phyloP scores from a whole-genome alignment of 2,329 filamentous ascomycete genomes.

The Ceratocystis ficicola region DNA sequence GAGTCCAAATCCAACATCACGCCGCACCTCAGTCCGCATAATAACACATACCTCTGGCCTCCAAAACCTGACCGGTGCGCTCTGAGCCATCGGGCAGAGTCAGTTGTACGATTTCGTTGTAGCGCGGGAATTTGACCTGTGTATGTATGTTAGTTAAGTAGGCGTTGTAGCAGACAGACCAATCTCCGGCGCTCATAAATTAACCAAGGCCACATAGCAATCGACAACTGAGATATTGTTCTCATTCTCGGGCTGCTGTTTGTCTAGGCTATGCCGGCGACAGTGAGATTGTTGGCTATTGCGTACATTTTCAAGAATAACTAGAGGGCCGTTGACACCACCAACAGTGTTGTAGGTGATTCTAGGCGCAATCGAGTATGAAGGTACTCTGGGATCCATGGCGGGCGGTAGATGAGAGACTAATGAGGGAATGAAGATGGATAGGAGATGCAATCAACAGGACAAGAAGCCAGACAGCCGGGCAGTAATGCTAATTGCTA shows the following conservation, averaged over 20 bases:
- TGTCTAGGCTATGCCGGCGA: background rate
- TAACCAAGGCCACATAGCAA: background rate
- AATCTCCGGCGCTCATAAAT: too few species aligned
- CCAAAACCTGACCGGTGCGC: constrained; percentile 88
- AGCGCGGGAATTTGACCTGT: constrained; percentile 95
- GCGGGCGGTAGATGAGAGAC: constrained; percentile 3
- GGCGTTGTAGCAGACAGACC: background rate
- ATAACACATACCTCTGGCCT: constrained; percentile 70
- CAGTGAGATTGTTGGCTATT: background rate
- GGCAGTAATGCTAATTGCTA: background rate
- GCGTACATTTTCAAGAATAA: constrained; percentile 85
- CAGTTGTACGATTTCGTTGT: constrained; percentile 94
- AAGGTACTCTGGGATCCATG: constrained; percentile 44
- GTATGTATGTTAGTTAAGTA: constrained; percentile 16
- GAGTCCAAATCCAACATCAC: background rate
- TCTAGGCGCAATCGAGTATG: constrained; percentile 47
- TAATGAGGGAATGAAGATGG: constrained; percentile 2
- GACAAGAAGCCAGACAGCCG: background rate
- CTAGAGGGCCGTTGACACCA: constrained; percentile 93
- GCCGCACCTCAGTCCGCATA: background rate
- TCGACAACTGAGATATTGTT: background rate
- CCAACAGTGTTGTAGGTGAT: constrained; percentile 96
- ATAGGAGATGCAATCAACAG: background rate
- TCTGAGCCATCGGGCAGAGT: constrained; percentile 91
- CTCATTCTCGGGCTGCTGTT: background rate